Evolutionary conservation across 1,139 yeast species (phyloP).

Genomic region (Protomyces inundatus): DNA sequence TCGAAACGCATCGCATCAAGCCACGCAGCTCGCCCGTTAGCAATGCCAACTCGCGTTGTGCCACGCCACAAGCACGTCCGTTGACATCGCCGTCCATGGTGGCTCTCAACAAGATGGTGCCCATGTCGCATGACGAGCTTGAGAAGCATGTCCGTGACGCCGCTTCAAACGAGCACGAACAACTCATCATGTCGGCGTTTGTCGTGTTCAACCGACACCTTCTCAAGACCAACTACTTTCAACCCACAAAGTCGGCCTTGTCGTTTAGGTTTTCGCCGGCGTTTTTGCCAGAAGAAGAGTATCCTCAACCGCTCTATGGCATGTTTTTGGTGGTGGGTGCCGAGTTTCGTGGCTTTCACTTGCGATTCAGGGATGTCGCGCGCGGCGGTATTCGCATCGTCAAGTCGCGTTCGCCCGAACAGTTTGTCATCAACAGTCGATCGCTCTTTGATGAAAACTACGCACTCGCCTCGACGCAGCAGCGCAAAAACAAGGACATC

Average conservation of each 20-base stretch:
- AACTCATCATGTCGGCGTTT: constrained; percentile 73
- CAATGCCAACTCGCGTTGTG: constrained; percentile 54
- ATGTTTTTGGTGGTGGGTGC: constrained; percentile 95
- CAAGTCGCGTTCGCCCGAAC: constrained; percentile 77
- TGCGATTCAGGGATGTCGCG: constrained; percentile 93
- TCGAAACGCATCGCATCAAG: constrained; percentile 79
- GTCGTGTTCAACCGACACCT: constrained; percentile 79
- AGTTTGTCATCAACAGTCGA: constrained; percentile 77
- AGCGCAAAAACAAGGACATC: constrained; percentile 92
- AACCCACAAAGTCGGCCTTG: constrained; percentile 89
- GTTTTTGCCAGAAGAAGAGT: constrained; percentile 77
- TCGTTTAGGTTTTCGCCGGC: constrained; percentile 86
- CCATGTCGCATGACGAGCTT: constrained; percentile 70
- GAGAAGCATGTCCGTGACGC: constrained; percentile 60
- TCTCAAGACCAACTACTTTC: constrained; percentile 88
- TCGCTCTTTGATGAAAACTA: constrained; percentile 94
- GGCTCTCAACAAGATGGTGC: constrained; percentile 42
- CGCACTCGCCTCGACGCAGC: constrained; percentile 93
- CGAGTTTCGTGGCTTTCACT: constrained; percentile 95
- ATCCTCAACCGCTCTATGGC: constrained; percentile 89
- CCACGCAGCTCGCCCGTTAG: constrained; percentile 49
- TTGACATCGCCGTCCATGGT: neutral
- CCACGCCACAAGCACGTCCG: neutral
- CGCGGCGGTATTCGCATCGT: constrained; percentile 98
- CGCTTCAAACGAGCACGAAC: constrained; percentile 75